Percentiles rank a stretch among this genome's conserved stretches.
These are phyloP conservation scores for Diplocarpon rosae DNA, from an alignment of 2,329 filamentous ascomycete species.

Conservation along the genomic window DNA sequence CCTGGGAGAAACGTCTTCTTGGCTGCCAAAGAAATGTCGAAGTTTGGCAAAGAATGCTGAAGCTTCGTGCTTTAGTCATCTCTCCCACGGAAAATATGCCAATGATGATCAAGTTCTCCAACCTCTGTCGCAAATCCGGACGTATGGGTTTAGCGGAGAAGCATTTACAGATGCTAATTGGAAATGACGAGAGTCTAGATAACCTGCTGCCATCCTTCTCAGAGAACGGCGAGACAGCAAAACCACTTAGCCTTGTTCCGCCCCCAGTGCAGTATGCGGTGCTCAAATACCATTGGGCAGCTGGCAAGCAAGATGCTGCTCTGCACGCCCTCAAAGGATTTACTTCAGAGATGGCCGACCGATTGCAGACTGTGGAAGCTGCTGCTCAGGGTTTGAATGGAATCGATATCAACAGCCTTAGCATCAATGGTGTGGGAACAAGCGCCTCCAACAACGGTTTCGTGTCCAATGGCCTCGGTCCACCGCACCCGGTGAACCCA, in stretches of 20 bases:
- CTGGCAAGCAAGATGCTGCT: slow-evolving; percentile 56
- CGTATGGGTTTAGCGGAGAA: slow-evolving; percentile 93
- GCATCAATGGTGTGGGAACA: slow-evolving; percentile 29
- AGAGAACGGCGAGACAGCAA: slow-evolving; percentile 7
- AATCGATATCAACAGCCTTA: slow-evolving; percentile 24
- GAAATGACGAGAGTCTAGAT: slow-evolving; percentile 53
- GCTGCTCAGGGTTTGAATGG: slow-evolving; percentile 22
- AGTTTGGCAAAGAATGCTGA: slow-evolving; percentile 97
- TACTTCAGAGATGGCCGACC: slow-evolving; percentile 44
- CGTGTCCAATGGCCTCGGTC: slow-evolving; percentile 31
- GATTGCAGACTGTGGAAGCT: slow-evolving; percentile 22
- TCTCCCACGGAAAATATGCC: slow-evolving; percentile 87
- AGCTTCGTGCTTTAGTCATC: slow-evolving; percentile 85
- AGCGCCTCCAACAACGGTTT: slow-evolving; percentile 8
- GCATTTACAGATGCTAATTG: slow-evolving; percentile 82
- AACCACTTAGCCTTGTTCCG: slow-evolving; percentile 16
- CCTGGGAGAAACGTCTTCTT: slow-evolving; percentile 91
- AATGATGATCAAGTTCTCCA: slow-evolving; percentile 99
- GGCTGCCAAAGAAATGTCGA: slow-evolving; percentile 96
- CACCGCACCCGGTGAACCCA: slow-evolving; percentile 6
- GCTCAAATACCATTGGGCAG: slow-evolving; percentile 93
- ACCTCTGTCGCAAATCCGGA: slow-evolving; percentile 91
- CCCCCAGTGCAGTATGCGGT: slow-evolving; percentile 92
- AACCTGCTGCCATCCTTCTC: slow-evolving; percentile 42
- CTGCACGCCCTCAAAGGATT: slow-evolving; percentile 48